These are phyloP conservation scores for Diaporthe aspalathi DNA, from an alignment of 2,329 filamentous ascomycete genomes.

Conservation along the genomic window DNA sequence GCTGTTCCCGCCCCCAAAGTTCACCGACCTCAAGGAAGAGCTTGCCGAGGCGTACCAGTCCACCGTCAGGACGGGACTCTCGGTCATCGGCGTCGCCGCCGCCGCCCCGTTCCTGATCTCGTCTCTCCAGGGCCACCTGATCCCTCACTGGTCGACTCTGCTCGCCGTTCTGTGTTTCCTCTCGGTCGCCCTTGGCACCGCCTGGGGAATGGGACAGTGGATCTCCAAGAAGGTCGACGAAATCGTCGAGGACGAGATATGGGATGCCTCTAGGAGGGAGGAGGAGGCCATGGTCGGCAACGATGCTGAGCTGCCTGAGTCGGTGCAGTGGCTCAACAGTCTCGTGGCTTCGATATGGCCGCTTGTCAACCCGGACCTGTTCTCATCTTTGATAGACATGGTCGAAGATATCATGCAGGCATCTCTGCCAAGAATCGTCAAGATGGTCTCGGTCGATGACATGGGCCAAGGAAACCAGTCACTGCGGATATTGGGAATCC, in stretches of 20 bases:
- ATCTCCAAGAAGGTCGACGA: conserved; percentile 69
- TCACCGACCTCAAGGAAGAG: conserved; percentile 53
- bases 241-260: conserved; percentile 76
- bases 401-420: conserved; percentile 86
- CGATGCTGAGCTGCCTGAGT: conserved; percentile 68
- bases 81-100: conserved; percentile 47
- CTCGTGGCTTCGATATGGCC: conserved; percentile 77
- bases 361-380: conserved; percentile 80
- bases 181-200: conserved; percentile 46
- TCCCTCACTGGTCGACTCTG: conserved; percentile 42
- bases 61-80: conserved; percentile 53
- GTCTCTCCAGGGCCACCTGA: conserved; percentile 28
- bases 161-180: conserved; percentile 48
- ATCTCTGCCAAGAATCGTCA: conserved; percentile 73
- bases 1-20: conserved; percentile 62
- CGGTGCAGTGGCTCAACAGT: conserved; percentile 78
- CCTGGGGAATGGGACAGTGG: conserved; percentile 65
- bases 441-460: conserved; percentile 81
- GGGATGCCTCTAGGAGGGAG: conserved; percentile 71
- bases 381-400: conserved; percentile 74
- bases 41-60: conserved; percentile 48
- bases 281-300: conserved; percentile 58
- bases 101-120: conserved; percentile 40
- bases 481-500: conserved; percentile 75
- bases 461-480: conserved; percentile 80